Conservation (phyloP, 139 green algal species). For the Chlorella sp. region DNA sequence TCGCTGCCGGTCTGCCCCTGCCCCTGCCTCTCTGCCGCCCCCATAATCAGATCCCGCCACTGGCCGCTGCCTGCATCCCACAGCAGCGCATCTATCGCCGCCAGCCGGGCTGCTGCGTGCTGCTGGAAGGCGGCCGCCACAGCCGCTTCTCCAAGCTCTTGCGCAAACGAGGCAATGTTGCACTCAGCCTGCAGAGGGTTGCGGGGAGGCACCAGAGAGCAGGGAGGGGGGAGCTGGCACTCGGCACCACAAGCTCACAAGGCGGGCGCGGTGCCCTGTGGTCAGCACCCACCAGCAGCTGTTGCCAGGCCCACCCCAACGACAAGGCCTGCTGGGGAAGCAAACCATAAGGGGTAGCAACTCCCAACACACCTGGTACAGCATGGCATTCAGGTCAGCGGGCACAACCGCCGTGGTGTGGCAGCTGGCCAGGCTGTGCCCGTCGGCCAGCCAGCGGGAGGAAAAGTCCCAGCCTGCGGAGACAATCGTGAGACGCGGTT, state of each 20-base stretch:
- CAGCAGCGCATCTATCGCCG: constrained; percentile 74
- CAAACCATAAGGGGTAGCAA: neutral
- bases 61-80: constrained; percentile 69
- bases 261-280: too few relatives aligned
- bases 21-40: neutral
- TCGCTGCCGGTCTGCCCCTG: neutral
- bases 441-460: constrained; percentile 75
- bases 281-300: too few relatives aligned
- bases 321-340: neutral
- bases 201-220: neutral
- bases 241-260: too few relatives aligned
- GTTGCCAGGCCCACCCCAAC: too few relatives aligned
- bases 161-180: constrained; percentile 58
- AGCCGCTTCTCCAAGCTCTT: constrained; percentile 17
- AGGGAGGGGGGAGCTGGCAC: too few relatives aligned
- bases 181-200: constrained; percentile 56
- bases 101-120: constrained; percentile 36
- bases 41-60: constrained; percentile 81
- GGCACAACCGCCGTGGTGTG: constrained; percentile 89
- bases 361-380: constrained; percentile 58
- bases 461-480: constrained; percentile 94
- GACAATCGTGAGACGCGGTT: too few relatives aligned
- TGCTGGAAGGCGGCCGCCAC: constrained; percentile 2
- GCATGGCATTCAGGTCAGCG: constrained; percentile 91
- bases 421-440: constrained; percentile 64